These are phyloP conservation scores for Plectosphaerella plurivora DNA, from an alignment of 2,329 filamentous ascomycete species.

Conservation along the genomic window DNA sequence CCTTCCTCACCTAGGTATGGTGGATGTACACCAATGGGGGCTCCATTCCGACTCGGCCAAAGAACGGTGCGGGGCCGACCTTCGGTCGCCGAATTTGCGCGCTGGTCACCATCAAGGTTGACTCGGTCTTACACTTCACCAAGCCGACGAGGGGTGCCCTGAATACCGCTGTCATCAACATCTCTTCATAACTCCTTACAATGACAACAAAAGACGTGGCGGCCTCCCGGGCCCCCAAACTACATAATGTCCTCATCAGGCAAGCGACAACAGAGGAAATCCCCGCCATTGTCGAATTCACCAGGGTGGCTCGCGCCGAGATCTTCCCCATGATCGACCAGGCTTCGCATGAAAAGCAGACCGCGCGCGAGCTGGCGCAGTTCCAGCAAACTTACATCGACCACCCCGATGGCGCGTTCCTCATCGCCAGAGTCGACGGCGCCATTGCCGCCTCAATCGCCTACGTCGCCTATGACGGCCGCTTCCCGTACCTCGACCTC, in stretches of 20 bases:
- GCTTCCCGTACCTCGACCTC: conserved; percentile 16
- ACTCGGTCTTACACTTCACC: too few relatives aligned
- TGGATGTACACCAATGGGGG: too few relatives aligned
- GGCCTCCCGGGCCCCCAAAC: too few relatives aligned
- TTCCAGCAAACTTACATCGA: conserved; percentile 19
- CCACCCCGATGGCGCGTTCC: conserved; percentile 13
- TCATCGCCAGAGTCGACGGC: conserved; percentile 11
- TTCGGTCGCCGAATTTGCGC: too few relatives aligned
- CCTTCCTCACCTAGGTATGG: too few relatives aligned
- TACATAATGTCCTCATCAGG: conserved; percentile 6
- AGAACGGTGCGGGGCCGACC: too few relatives aligned
- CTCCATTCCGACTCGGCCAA: too few relatives aligned
- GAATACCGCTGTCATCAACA: too few relatives aligned
- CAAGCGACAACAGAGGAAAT: conserved; percentile 13
- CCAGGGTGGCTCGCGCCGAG: conserved; percentile 15
- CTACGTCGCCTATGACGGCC: conserved; percentile 18
- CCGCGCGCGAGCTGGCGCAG: conserved; percentile 11
- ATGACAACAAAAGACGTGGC: too few relatives aligned
- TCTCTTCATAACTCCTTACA: too few relatives aligned
- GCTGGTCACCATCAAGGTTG: too few relatives aligned
- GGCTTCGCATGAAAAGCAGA: conserved; percentile 10
- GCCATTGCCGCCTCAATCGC: conserved; percentile 18
- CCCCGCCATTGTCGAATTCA: conserved; percentile 16
- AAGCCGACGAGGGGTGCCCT: too few relatives aligned
- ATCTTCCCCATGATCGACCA: conserved; percentile 22